A percentile compares a stretch with the other conserved stretches of the same genome.
Evolutionary conservation across 768 basidiomycete genomes (phyloP).

Genomic region (Russula sp.): DNA sequence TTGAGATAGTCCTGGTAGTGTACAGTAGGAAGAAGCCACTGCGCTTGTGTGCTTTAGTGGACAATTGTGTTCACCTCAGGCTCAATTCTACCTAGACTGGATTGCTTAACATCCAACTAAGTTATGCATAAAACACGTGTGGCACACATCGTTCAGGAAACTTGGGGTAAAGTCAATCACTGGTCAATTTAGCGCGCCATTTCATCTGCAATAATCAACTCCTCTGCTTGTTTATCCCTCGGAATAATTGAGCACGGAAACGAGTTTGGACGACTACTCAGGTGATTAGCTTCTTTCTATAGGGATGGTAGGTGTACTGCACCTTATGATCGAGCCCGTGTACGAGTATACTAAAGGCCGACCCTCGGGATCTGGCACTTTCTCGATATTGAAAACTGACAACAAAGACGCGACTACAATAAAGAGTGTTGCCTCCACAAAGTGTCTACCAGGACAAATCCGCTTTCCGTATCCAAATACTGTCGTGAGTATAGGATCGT

Average conservation of each 20-base stretch:
- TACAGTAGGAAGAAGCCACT: too few relatives aligned
- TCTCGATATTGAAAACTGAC: background rate
- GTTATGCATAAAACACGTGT: too few relatives aligned
- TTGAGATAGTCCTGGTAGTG: too few relatives aligned
- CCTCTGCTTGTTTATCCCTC: background rate
- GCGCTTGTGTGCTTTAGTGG: too few relatives aligned
- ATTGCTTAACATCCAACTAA: too few relatives aligned
- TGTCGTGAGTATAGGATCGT: conserved; percentile 25
- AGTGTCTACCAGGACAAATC: conserved; percentile 20
- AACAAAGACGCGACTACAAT: conserved; percentile 7
- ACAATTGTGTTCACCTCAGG: too few relatives aligned
- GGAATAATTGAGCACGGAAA: background rate
- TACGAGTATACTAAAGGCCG: background rate
- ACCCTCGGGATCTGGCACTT: background rate
- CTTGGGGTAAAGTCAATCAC: too few relatives aligned
- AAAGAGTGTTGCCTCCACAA: conserved; percentile 19
- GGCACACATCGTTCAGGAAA: too few relatives aligned
- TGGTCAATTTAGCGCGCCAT: background rate
- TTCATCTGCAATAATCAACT: background rate
- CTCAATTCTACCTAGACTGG: too few relatives aligned
- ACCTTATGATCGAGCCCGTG: background rate
- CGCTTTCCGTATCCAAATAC: conserved; percentile 24
- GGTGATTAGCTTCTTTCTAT: background rate
- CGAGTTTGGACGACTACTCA: background rate
- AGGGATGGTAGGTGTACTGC: background rate